These are phyloP conservation scores for Talaromyces albobiverticillius DNA, from an alignment of 2,329 filamentous ascomycete species.

Conservation along the genomic window DNA sequence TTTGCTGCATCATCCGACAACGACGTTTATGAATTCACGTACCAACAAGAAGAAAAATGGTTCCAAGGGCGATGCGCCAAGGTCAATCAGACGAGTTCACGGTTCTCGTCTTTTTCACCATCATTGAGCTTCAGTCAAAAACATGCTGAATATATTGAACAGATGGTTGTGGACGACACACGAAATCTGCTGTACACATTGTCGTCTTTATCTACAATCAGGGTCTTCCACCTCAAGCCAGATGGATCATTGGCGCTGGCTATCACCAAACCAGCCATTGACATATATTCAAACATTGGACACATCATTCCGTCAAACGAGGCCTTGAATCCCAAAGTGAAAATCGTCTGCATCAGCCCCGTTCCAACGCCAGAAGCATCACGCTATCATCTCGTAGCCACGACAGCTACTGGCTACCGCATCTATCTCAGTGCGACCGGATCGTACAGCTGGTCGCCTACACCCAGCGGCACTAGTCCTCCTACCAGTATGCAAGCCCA, in stretches of 20 bases:
- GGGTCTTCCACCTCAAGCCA: constrained; percentile 81
- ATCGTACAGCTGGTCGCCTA: constrained; percentile 55
- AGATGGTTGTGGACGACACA: constrained; percentile 85
- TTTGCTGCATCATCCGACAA: constrained; percentile 78
- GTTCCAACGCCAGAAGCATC: constrained; percentile 80
- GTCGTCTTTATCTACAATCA: constrained; percentile 81
- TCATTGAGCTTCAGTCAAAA: constrained; percentile 40
- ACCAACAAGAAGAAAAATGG: constrained; percentile 97
- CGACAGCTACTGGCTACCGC: constrained; percentile 85
- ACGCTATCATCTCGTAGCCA: constrained; percentile 83
- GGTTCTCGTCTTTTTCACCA: constrained; percentile 59
- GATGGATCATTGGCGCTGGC: constrained; percentile 51
- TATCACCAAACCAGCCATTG: constrained; percentile 53
- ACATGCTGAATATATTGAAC: constrained; percentile 63
- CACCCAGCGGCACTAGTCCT: constrained; percentile 61
- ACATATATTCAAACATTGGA: constrained; percentile 67
- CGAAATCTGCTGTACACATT: constrained; percentile 87
- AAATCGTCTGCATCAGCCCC: constrained; percentile 79
- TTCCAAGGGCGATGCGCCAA: constrained; percentile 85
- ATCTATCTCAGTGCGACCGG: constrained; percentile 89
- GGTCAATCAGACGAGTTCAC: constrained; percentile 78
- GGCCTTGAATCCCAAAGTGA: constrained; percentile 66
- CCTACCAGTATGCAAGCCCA: constrained; percentile 98
- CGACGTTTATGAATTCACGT: constrained; percentile 90
- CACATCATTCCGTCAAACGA: constrained; percentile 76